Evolutionary conservation across 108 stramenopile species (phyloP), one percentile per base, ranked within the genome.

Genomic region (Pseudonitzschia multiseries): DNA sequence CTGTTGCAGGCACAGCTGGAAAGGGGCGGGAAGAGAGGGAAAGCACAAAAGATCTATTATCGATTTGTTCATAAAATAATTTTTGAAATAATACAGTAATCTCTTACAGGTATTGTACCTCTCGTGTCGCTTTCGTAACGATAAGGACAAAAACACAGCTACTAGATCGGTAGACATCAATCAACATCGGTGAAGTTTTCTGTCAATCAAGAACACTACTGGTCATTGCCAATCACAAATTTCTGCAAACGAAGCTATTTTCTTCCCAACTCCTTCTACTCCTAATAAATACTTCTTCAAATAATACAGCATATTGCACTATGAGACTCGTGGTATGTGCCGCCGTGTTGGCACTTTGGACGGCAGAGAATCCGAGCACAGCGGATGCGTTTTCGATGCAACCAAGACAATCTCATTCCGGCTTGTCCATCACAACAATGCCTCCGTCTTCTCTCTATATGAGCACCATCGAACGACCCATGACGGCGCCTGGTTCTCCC

Each of bases 271-370:
- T n/a, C n/a, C n/a, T n/a, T n/a, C n/a, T n/a, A n/a, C n/a, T n/a
- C n/a, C n/a, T n/a, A n/a, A n/a, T n/a, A n/a, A n/a, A n/a, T n/a
- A n/a, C n/a, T n/a, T n/a, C n/a, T n/a, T n/a, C n/a, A n/a, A 51
- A 51, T 2, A 51, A 51, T 51, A 8, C 3, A 17, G 9, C 10
- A n/a, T n/a, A n/a, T n/a, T 26, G 17, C 57, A 59, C 22, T 17
- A 62, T 62, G 61, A 62, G 61, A 40, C 61, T 62, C 36, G 36
- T 62, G 15, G 36, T 62, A 8, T 62, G 33, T 14, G 61, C 33
- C 2, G 61, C 61, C 61, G 61, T 62, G 2, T 62, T 62, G 32
- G 61, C 61, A 33, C n/a, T 62, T 31, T 62, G 61, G 61, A 33
- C 31, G 32, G 61, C 61, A 31, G 61, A 62, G 9, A 56, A 13